Percentiles rank a stretch among this genome's conserved stretches.
Conservation (phyloP, 768 basidiomycete species). For the Myochromella boudieri region DNA sequence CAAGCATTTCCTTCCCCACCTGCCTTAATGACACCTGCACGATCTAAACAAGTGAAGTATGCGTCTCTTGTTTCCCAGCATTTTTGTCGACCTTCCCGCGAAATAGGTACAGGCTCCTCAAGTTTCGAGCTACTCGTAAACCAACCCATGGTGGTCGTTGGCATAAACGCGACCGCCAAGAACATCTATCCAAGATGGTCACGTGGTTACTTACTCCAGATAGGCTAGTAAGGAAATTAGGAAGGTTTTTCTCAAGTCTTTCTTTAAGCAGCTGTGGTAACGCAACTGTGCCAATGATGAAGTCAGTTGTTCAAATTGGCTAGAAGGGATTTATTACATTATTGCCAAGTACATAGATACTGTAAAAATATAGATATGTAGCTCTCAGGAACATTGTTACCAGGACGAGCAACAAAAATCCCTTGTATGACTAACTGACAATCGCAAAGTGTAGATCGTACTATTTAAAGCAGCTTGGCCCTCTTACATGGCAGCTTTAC, state of each 20-base stretch:
- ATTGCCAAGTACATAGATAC: no score
- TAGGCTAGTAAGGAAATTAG: neutral
- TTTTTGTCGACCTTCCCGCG: slow-evolving; percentile 66
- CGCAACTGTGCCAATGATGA: slow-evolving; percentile 10
- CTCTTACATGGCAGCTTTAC: slow-evolving; percentile 30
- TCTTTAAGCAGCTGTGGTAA: slow-evolving; percentile 19
- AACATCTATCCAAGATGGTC: neutral
- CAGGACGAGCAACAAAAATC: no score
- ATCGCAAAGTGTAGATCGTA: no score
- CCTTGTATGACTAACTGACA: no score
- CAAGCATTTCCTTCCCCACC: slow-evolving; percentile 70
- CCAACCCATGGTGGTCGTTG: slow-evolving; percentile 39
- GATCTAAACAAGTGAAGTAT: slow-evolving; percentile 86
- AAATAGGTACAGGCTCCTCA: slow-evolving; percentile 41
- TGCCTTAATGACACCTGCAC: slow-evolving; percentile 62
- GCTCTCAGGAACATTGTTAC: no score
- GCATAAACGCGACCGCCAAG: neutral
- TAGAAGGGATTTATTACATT: slow-evolving; percentile 11
- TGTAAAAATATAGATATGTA: no score
- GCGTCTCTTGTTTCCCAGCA: slow-evolving; percentile 88
- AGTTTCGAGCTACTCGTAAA: slow-evolving; percentile 34
- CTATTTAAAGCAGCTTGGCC: no score
- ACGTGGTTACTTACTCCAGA: neutral
- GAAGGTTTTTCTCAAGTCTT: slow-evolving; percentile 3
- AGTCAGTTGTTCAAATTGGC: slow-evolving; percentile 14